Evolutionary conservation across 495 filamentous ascomycete species (phyloP).

Genomic region (Chlorociboria aeruginascens): DNA sequence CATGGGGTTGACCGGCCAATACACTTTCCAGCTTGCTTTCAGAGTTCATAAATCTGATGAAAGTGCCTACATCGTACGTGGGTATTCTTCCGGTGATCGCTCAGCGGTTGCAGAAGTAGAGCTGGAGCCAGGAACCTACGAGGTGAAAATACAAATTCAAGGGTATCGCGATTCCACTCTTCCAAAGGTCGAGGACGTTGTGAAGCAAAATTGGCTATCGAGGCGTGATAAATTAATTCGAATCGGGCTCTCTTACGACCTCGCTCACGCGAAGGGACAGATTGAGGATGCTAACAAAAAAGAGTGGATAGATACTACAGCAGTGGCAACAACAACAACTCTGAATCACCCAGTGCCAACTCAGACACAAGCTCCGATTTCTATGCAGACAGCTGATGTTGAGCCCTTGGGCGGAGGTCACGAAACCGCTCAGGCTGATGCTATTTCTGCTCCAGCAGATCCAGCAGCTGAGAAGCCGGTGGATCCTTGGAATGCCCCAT

Average conservation of each 20-base stretch:
- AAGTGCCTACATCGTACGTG: conserved; percentile 68
- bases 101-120: conserved; percentile 73
- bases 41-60: conserved; percentile 70
- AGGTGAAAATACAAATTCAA: conserved; percentile 65
- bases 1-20: conserved; percentile 71
- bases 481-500: conserved; percentile 7
- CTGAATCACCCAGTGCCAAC: neutral
- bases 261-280: conserved; percentile 69
- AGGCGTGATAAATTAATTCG: conserved; percentile 72
- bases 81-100: conserved; percentile 48
- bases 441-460: neutral
- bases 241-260: conserved; percentile 70
- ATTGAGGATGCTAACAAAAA: conserved; percentile 17
- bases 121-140: conserved; percentile 71
- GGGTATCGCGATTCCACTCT: conserved; percentile 42
- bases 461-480: neutral
- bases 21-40: conserved; percentile 66
- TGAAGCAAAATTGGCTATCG: conserved; percentile 47
- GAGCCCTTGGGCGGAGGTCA: neutral
- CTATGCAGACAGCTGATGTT: neutral
- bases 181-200: conserved; percentile 52
- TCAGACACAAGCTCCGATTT: neutral
- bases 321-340: neutral
- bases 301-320: neutral
- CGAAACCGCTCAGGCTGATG: neutral